A percentile compares a stretch with the other conserved stretches of the same genome.
phyloP scores from a whole-genome alignment of 176 grass and related monocot genomes.

The Oryza glaberrima region DNA sequence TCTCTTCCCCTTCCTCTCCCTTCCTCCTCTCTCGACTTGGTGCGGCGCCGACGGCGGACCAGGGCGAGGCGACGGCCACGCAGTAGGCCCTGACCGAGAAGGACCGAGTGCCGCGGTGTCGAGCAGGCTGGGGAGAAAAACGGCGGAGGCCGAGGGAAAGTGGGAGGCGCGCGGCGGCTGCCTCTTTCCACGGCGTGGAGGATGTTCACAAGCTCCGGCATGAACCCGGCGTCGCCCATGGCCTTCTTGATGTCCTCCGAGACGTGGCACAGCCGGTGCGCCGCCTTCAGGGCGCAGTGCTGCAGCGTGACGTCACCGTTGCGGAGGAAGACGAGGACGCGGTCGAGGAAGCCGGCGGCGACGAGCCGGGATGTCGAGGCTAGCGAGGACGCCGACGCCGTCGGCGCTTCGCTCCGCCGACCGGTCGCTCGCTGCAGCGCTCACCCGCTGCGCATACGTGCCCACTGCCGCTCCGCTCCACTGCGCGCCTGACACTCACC shows the following conservation, averaged over 20 bases:
- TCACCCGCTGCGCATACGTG: too few relatives aligned
- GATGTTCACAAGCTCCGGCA: constrained; percentile 72
- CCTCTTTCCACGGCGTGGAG: constrained; percentile 28
- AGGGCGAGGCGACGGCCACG: too few relatives aligned
- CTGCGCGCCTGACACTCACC: background rate
- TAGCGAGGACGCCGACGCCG: constrained; percentile 45
- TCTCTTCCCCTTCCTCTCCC: too few relatives aligned
- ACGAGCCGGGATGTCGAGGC: constrained; percentile 48
- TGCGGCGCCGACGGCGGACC: too few relatives aligned
- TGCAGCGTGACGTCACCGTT: constrained; percentile 61
- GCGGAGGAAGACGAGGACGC: constrained; percentile 61
- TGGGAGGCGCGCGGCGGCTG: too few relatives aligned
- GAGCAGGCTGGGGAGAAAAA: too few relatives aligned
- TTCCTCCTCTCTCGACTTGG: too few relatives aligned
- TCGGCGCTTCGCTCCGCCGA: background rate
- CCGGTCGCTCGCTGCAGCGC: too few relatives aligned
- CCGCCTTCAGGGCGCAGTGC: constrained; percentile 62
- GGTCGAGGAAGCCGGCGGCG: constrained; percentile 61
- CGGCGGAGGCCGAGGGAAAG: too few relatives aligned
- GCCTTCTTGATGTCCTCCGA: constrained; percentile 73
- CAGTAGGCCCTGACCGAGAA: too few relatives aligned
- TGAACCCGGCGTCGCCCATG: constrained; percentile 82
- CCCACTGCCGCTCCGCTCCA: too few relatives aligned
- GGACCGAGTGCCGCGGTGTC: too few relatives aligned
- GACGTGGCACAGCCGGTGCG: constrained; percentile 57